Conservation (phyloP, 108 stramenopile genomes). For the Skeletonema grethae region DNA sequence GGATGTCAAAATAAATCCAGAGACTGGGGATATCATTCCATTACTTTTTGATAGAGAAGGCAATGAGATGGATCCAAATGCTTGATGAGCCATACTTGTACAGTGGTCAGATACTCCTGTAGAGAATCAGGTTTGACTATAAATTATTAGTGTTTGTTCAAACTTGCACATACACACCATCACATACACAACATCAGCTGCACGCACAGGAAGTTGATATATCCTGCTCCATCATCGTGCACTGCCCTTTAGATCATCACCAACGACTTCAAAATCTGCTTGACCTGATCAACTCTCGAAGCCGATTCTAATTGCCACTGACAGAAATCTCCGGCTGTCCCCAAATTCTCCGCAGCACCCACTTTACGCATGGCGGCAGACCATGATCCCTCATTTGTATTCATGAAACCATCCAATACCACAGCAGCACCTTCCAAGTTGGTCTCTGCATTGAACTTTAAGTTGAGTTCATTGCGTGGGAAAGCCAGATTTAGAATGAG, state of each 20-base stretch:
- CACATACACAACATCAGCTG: no score
- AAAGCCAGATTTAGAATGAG: slow-evolving; percentile 9
- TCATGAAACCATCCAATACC: slow-evolving; percentile 25
- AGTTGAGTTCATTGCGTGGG: slow-evolving; percentile 6
- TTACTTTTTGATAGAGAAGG: slow-evolving; percentile 74
- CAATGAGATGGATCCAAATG: slow-evolving; percentile 80
- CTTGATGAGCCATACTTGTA: slow-evolving; percentile 20
- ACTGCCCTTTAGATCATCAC: background rate
- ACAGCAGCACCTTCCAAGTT: slow-evolving; percentile 16
- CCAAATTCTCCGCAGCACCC: background rate
- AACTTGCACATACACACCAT: no score
- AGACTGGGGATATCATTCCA: slow-evolving; percentile 50
- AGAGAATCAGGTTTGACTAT: background rate
- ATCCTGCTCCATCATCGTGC: background rate
- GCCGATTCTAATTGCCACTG: slow-evolving; percentile 7
- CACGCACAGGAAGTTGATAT: no score
- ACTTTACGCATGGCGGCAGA: slow-evolving; percentile 1
- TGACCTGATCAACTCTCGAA: background rate
- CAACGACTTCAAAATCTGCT: slow-evolving; percentile 19
- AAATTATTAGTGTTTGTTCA: background rate
- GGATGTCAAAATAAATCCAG: slow-evolving; percentile 62
- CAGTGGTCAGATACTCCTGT: background rate
- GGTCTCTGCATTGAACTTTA: slow-evolving; percentile 14
- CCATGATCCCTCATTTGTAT: slow-evolving; percentile 11
- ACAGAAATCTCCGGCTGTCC: slow-evolving; percentile 10